Evolutionary conservation across 1,139 yeast genomes (phyloP), one percentile per base, ranked within the genome.

Genomic region (Sugiyamaella castrensis): DNA sequence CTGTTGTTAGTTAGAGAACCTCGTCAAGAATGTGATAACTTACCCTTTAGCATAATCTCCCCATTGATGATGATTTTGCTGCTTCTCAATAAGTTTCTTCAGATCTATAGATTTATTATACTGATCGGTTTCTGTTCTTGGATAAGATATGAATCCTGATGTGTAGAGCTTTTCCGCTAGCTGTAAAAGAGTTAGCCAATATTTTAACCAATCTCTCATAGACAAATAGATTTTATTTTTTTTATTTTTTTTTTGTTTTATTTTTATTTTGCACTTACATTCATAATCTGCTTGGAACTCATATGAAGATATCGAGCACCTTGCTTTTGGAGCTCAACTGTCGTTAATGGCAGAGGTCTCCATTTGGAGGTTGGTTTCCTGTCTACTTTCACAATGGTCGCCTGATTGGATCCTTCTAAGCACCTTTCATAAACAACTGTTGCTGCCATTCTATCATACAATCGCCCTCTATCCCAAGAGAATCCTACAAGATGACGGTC

Each of bases 41-140:
- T 41, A 46, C 44, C 53, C 56, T 15, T 59, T 60, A 0, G 82
- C 80, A 57, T 75, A 80, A 0, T 56, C 52, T 0, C 81, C 80
- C 83, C 84, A 80, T 4, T 62, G 63, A 4, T 62, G 49, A 45
- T 69, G 66, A 19, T 70, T 73, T 0, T 71, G 68, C 57, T 89
- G 98, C 40, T 81, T 80, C 19, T 69, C 70, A 1, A 92, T 75
- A 2, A 88, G 67, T 0, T 70, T 70, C 44, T 71, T 71, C 43
- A 92, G 71, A 62, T 92, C 87, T 83, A 91, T 87, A 1, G 77
- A 73, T 0, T 72, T 66, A 1, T 96, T 96, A 61, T 87, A 94
- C 29, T 72, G 78, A 65, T 94, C 97, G 0, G 99, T 94, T 65
- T 94, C 99, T 0, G 99, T 94, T 72, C 99, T 84, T 2, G 99